Evolutionary conservation across 2,329 filamentous ascomycete species (phyloP).

Genomic region (Trichoderma oligosporum): DNA sequence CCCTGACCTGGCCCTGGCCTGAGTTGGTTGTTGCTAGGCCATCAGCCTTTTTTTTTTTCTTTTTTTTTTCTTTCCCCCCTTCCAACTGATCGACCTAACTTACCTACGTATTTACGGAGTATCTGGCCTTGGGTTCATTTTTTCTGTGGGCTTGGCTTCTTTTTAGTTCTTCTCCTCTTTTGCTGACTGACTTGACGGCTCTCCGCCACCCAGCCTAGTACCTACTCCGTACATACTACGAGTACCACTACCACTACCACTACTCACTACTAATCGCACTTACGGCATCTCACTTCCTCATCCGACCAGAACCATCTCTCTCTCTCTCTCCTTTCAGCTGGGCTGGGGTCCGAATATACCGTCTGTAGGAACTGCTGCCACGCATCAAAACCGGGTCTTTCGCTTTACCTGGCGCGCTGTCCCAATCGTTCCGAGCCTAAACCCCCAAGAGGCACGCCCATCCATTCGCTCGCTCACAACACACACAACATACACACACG

Average conservation of each 20-base stretch:
- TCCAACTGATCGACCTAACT: background rate
- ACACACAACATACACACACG: too few species aligned
- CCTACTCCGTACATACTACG: background rate
- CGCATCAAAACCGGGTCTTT: background rate
- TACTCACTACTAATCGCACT: background rate
- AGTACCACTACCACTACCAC: too few species aligned
- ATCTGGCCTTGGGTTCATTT: too few species aligned
- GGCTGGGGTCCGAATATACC: slow-evolving; percentile 12
- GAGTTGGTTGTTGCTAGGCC: background rate
- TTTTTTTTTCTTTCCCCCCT: background rate
- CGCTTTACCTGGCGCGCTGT: slow-evolving; percentile 4
- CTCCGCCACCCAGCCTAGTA: slow-evolving; percentile 1
- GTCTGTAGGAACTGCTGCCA: background rate
- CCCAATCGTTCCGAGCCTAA: background rate
- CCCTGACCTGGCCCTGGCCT: background rate
- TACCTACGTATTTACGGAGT: too few species aligned
- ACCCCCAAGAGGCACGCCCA: background rate
- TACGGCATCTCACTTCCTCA: background rate
- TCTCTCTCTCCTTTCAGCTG: slow-evolving; percentile 19
- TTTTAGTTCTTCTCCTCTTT: background rate
- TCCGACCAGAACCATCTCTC: slow-evolving; percentile 1
- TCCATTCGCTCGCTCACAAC: slow-evolving; percentile 11
- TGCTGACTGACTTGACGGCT: background rate
- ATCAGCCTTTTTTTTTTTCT: background rate
- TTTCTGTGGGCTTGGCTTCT: background rate